Percentiles rank a stretch among this genome's conserved stretches.
phyloP scores from a whole-genome alignment of 495 filamentous ascomycete species.

The Annulohypoxylon nitens region DNA sequence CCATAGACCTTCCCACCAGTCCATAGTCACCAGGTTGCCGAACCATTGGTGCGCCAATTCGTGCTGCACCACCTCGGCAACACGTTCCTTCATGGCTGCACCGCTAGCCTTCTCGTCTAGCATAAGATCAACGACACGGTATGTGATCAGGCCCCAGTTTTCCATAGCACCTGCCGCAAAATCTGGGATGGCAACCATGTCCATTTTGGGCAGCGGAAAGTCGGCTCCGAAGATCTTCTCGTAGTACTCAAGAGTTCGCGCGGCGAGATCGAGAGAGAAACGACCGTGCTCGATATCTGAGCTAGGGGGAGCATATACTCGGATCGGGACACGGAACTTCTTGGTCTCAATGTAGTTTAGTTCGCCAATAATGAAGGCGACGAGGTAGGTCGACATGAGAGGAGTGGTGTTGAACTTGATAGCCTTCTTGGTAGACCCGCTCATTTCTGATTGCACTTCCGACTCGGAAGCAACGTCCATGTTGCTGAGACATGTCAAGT shows the following conservation, averaged over 20 bases:
- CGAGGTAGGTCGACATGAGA: slow-evolving; percentile 81
- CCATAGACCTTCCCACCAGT: slow-evolving; percentile 99
- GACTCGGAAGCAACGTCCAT: slow-evolving; percentile 80
- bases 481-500: slow-evolving; percentile 81
- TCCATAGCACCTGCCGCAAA: slow-evolving; percentile 97
- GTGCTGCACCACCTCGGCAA: slow-evolving; percentile 96
- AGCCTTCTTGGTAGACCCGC: slow-evolving; percentile 71
- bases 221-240: slow-evolving; percentile 80
- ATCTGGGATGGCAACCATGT: slow-evolving; percentile 97
- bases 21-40: slow-evolving; percentile 98
- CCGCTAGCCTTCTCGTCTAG: slow-evolving; percentile 92
- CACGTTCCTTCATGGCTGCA: slow-evolving; percentile 91
- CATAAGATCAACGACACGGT: slow-evolving; percentile 90
- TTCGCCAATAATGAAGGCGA: slow-evolving; percentile 82
- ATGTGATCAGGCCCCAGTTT: slow-evolving; percentile 98
- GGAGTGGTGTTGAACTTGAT: slow-evolving; percentile 81
- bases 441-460: slow-evolving; percentile 68
- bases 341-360: slow-evolving; percentile 81
- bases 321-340: slow-evolving; percentile 78
- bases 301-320: slow-evolving; percentile 75
- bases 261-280: slow-evolving; percentile 77
- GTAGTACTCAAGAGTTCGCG: slow-evolving; percentile 77
- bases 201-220: slow-evolving; percentile 88
- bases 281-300: slow-evolving; percentile 74
- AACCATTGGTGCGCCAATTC: slow-evolving; percentile 99